These are phyloP conservation scores for Mycena galericulata DNA, from an alignment of 768 basidiomycete genomes.

Conservation along the genomic window DNA sequence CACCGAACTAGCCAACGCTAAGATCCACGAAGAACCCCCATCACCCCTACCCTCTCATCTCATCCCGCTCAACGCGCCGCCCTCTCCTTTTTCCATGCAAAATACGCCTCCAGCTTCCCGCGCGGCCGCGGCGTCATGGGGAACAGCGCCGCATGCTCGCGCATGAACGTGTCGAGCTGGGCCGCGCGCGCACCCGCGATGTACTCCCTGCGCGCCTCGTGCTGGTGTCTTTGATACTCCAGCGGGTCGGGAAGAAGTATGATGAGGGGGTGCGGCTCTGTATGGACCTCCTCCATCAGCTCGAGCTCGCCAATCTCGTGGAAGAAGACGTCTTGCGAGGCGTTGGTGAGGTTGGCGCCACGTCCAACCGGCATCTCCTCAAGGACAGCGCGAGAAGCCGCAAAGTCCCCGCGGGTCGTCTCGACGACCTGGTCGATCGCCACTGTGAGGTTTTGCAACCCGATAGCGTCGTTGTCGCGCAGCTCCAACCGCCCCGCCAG, in stretches of 20 bases:
- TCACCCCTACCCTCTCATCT: not conserved
- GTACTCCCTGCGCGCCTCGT: slow-evolving; percentile 2
- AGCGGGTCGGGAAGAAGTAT: not conserved
- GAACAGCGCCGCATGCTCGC: slow-evolving; percentile 14
- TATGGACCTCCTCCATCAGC: slow-evolving; percentile 19
- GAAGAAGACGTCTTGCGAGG: slow-evolving; percentile 19
- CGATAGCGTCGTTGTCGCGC: no score
- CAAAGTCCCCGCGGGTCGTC: not conserved
- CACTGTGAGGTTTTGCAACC: slow-evolving; percentile 14
- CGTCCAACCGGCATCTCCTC: no score
- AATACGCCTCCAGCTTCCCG: slow-evolving; percentile 20
- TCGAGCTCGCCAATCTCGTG: slow-evolving; percentile 30
- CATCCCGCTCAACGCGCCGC: not conserved
- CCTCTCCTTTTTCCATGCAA: slow-evolving; percentile 13
- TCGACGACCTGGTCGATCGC: slow-evolving; percentile 26
- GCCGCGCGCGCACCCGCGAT: slow-evolving; percentile 8
- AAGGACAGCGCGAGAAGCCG: no score
- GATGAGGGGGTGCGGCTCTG: not conserved
- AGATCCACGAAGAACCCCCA: not conserved
- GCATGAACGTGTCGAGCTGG: slow-evolving; percentile 24
- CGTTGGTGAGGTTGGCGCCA: no score
- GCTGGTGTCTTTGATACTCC: not conserved
- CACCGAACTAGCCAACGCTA: no score
- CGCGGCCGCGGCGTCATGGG: slow-evolving; percentile 20
- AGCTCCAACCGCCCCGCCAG: no score